Conservation (phyloP, 495 filamentous ascomycete species). For the Penicillium soppii region DNA sequence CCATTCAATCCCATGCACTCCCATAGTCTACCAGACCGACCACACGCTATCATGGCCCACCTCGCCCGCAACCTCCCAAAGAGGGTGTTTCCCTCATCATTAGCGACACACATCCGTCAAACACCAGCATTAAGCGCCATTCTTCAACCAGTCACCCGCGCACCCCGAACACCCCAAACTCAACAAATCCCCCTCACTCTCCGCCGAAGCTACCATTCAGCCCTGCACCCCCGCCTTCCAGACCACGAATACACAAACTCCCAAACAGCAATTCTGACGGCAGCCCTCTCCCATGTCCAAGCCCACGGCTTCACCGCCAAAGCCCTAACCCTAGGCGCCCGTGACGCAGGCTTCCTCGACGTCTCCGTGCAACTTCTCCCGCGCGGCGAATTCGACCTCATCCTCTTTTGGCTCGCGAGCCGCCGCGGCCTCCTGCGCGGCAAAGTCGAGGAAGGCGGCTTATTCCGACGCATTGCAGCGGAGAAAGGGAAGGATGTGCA, state of each 20-base stretch:
- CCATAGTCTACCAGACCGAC: too few species aligned
- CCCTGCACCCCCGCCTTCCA: conserved; percentile 56
- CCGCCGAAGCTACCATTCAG: conserved; percentile 64
- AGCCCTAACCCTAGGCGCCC: conserved; percentile 72
- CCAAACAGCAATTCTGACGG: conserved; percentile 76
- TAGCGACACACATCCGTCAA: conserved; percentile 2
- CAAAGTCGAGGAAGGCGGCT: conserved; percentile 43
- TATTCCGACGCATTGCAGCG: conserved; percentile 11
- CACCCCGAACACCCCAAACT: neutral
- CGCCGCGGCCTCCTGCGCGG: conserved; percentile 58
- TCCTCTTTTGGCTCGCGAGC: conserved; percentile 76
- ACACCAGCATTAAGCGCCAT: neutral
- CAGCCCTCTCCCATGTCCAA: conserved; percentile 77
- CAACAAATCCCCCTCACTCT: neutral
- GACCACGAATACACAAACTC: conserved; percentile 60
- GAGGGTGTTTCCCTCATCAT: neutral
- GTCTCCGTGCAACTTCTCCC: conserved; percentile 81
- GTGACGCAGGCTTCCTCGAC: conserved; percentile 81
- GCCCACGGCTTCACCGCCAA: conserved; percentile 73
- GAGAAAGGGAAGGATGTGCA: neutral
- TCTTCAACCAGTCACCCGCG: conserved; percentile 1
- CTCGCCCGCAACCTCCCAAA: conserved; percentile 11
- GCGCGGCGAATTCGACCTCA: conserved; percentile 73
- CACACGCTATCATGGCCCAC: conserved; percentile 20
- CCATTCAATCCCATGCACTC: too few species aligned